Percentiles rank a stretch among this genome's conserved stretches.
Evolutionary conservation across 1,284 basidiomycete genomes (phyloP).

Genomic region (Cutaneotrichosporon cyanovorans): DNA sequence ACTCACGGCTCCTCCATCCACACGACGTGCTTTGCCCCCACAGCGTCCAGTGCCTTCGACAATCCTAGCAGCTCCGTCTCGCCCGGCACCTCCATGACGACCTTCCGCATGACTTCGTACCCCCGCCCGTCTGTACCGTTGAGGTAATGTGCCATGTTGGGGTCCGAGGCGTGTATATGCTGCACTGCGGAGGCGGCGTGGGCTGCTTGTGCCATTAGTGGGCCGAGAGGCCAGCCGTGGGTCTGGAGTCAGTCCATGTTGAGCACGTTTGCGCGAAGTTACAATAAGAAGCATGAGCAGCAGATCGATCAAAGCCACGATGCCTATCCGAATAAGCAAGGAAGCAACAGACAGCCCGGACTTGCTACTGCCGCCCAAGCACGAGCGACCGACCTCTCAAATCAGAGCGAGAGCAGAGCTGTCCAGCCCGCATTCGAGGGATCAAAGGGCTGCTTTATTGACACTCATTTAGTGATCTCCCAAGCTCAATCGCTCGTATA

Average conservation of each 20-base stretch:
- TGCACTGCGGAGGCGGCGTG: slow-evolving; percentile 48
- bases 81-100: slow-evolving; percentile 36
- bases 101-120: slow-evolving; percentile 41
- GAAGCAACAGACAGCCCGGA: too few species aligned
- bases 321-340: too few species aligned
- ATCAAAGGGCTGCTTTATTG: too few species aligned
- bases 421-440: too few species aligned
- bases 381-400: too few species aligned
- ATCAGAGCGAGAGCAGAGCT: too few species aligned
- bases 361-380: too few species aligned
- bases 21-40: slow-evolving; percentile 41
- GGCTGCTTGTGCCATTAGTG: slow-evolving; percentile 49
- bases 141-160: slow-evolving; percentile 36
- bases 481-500: too few species aligned
- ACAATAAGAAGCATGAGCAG: too few species aligned
- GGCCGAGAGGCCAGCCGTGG: slow-evolving; percentile 47
- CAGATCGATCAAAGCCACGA: too few species aligned
- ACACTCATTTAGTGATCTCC: too few species aligned
- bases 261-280: not conserved
- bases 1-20: slow-evolving; percentile 51
- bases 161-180: slow-evolving; percentile 27
- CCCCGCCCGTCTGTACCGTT: slow-evolving; percentile 30
- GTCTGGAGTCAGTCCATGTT: slow-evolving; percentile 17
- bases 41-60: slow-evolving; percentile 27
- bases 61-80: slow-evolving; percentile 33